phyloP scores from a whole-genome alignment of 2,329 filamentous ascomycete genomes.

The Fonsecaea multimorphosa region DNA sequence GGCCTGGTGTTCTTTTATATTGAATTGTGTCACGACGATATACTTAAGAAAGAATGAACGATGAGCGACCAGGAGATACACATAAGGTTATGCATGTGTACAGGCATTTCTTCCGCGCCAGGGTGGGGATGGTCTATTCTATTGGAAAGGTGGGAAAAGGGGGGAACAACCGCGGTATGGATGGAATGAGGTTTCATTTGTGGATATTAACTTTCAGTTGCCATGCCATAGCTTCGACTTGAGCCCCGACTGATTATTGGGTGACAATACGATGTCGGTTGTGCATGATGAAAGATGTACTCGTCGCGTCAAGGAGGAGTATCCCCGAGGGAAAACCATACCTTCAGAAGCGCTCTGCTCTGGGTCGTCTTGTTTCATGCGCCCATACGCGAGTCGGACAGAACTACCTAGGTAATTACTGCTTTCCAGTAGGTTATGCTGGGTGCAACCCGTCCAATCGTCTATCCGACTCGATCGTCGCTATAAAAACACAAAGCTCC shows the following conservation, averaged over 20 bases:
- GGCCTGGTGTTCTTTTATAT: slow-evolving; percentile 23
- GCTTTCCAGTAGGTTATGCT: too few relatives aligned
- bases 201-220: slow-evolving; percentile 7
- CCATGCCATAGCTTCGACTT: neutral
- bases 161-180: slow-evolving; percentile 1
- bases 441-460: too few relatives aligned
- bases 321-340: too few relatives aligned
- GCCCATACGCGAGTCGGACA: too few relatives aligned
- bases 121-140: neutral
- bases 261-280: slow-evolving; percentile 5
- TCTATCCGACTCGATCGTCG: too few relatives aligned
- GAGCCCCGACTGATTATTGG: neutral
- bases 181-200: slow-evolving; percentile 1
- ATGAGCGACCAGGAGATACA: slow-evolving; percentile 26
- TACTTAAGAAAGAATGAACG: slow-evolving; percentile 28
- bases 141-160: slow-evolving; percentile 6
- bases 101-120: slow-evolving; percentile 16
- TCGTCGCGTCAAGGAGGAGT: too few relatives aligned
- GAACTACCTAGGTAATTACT: too few relatives aligned
- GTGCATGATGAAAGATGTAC: neutral
- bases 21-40: slow-evolving; percentile 29
- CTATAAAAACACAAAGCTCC: too few relatives aligned
- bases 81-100: slow-evolving; percentile 29
- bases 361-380: too few relatives aligned
- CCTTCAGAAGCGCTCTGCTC: too few relatives aligned